A percentile compares a stretch with the other conserved stretches of the same genome.
Conservation (phyloP, 1,284 basidiomycete genomes). For the Sanguinoderma infundibulare region DNA sequence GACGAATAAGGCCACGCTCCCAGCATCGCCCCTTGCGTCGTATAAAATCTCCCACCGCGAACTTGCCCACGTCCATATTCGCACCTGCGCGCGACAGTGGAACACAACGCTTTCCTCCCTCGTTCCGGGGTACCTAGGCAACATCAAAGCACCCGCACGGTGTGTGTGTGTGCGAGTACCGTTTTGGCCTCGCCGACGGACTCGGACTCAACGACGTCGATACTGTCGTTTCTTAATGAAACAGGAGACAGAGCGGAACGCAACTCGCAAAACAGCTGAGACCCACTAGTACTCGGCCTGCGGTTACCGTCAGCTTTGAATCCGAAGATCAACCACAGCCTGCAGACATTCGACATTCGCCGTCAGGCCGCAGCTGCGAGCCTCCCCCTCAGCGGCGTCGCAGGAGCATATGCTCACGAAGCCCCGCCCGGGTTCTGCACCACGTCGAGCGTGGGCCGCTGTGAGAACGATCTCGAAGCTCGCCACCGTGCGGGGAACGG, state of each 20-base stretch:
- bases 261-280: too few species aligned
- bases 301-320: slow-evolving; percentile 1
- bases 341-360: too few species aligned
- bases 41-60: background rate
- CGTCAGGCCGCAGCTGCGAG: slow-evolving; percentile 9
- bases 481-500: background rate
- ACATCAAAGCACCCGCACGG: background rate
- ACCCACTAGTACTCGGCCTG: too few species aligned
- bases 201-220: too few species aligned
- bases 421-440: slow-evolving; percentile 8
- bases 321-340: slow-evolving; percentile 3
- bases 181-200: too few species aligned
- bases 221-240: too few species aligned
- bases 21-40: background rate
- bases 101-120: background rate
- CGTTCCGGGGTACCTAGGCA: background rate
- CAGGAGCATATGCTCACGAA: slow-evolving; percentile 29
- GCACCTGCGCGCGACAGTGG: background rate
- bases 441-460: slow-evolving; percentile 18
- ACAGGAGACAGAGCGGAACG: background rate
- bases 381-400: slow-evolving; percentile 11
- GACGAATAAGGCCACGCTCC: background rate
- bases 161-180: background rate
- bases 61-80: slow-evolving; percentile 12
- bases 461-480: slow-evolving; percentile 12